These are phyloP conservation scores for Chrysoporthe deuterocubensis DNA, from an alignment of 2,329 filamentous ascomycete species.

Conservation along the genomic window DNA sequence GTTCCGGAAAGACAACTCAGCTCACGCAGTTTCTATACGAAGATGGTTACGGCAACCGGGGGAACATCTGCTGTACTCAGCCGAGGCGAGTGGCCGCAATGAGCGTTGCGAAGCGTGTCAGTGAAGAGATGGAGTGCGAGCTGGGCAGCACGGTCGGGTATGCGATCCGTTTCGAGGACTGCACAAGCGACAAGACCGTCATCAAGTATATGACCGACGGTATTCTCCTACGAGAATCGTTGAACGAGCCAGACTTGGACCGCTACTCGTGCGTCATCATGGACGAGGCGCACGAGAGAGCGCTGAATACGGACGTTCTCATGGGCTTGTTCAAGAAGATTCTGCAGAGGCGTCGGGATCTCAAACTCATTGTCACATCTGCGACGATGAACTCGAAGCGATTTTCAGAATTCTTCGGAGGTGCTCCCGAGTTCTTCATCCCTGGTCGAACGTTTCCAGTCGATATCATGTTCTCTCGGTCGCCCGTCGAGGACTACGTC, in stretches of 20 bases:
- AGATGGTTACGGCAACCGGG: conserved; percentile 85
- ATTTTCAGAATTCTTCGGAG: conserved; percentile 94
- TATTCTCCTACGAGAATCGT: conserved; percentile 87
- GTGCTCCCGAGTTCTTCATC: conserved; percentile 94
- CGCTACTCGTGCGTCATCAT: conserved; percentile 99
- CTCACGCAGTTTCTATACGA: conserved; percentile 95
- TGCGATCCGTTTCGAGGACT: conserved; percentile 97
- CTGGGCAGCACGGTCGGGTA: conserved; percentile 90
- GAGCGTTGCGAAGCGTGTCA: conserved; percentile 98
- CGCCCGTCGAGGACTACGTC: conserved; percentile 96
- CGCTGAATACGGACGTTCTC: conserved; percentile 93
- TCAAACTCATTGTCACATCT: conserved; percentile 97
- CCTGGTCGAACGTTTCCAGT: conserved; percentile 96
- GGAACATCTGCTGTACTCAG: conserved; percentile 96
- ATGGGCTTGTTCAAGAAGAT: conserved; percentile 99
- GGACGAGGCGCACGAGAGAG: conserved; percentile 98
- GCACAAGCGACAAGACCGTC: conserved; percentile 89
- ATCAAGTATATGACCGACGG: conserved; percentile 99
- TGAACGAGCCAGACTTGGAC: conserved; percentile 91
- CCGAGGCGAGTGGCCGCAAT: conserved; percentile 96
- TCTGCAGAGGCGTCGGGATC: conserved; percentile 80
- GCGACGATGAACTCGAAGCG: conserved; percentile 98
- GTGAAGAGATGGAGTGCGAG: conserved; percentile 96
- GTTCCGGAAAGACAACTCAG: conserved; percentile 97
- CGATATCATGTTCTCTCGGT: conserved; percentile 92